Evolutionary conservation across 768 basidiomycete genomes (phyloP), one percentile per base, ranked within the genome.

Genomic region (Phlegmacium glaucopus): DNA sequence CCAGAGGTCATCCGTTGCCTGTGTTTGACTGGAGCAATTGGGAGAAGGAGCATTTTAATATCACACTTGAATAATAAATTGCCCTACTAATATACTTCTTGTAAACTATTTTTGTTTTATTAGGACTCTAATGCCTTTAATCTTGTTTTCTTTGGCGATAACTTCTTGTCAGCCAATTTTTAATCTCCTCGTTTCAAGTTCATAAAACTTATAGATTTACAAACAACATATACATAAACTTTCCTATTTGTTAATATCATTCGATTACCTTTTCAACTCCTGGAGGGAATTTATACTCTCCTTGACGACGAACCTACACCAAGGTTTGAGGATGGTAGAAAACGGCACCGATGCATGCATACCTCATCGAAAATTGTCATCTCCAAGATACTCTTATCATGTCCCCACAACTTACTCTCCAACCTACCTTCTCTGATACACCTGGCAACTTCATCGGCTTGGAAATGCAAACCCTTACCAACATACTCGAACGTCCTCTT

Each of bases 361-460:
- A 90, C 90, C 76, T 87, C 80, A 59, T 94, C 93, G 58, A 95
- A 93, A 45, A 92, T 80, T 26, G 80, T 72, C 85, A 93, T 93
- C 52, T 86, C 80, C 51, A 93, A 56, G 56, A 87, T 57, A 59
- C 86, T 92, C 70, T 92, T 91, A 36, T 83, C 79, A 55, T 85
- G 85, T 1, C 82, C 77, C 88, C 90, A 92, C 27, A 81, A 56
- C 4, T 72, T 72, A 57, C 89, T 90, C 66, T 93, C 82, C 18
- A 69, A 67, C 71, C 85, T 88, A 3, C 85, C 85, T 44, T 85
- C 84, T 32, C 81, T 66, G 16, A 91, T 70, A 58, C 86, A 89
- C 40, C 88, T 67, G 13, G 88, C 91, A 9, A 91, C 90, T 50
- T 94, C 90, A 57, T 94, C 92, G 3, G 91, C 90, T 64, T 94